Conservation (phyloP, 495 filamentous ascomycete species). For the Zalerion maritima region DNA sequence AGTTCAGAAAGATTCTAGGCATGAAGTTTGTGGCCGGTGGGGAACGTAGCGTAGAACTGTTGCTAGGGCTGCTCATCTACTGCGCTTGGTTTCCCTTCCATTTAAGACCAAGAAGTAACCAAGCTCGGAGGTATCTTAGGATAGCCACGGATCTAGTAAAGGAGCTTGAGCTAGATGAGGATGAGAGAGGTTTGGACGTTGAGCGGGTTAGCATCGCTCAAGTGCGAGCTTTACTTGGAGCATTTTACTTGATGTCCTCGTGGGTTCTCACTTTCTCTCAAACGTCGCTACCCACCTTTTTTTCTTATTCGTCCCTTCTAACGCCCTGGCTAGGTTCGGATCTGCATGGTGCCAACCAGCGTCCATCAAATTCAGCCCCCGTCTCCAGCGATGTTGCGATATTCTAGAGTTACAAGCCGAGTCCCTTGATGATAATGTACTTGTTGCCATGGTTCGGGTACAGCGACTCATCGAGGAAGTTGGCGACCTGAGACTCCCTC, state of each 20-base stretch:
- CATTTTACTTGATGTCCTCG: slow-evolving; percentile 22
- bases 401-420: slow-evolving; percentile 17
- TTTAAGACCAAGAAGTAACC: slow-evolving; percentile 30
- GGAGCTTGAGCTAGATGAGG: slow-evolving; percentile 27
- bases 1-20: slow-evolving; percentile 32
- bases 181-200: slow-evolving; percentile 8
- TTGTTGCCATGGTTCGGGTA: slow-evolving; percentile 26
- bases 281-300: neutral
- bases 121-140: slow-evolving; percentile 26
- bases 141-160: slow-evolving; percentile 32
- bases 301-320: slow-evolving; percentile 1
- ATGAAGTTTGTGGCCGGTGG: slow-evolving; percentile 34
- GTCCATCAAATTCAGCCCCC: slow-evolving; percentile 15
- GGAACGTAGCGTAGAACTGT: slow-evolving; percentile 27
- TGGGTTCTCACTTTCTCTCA: slow-evolving; percentile 8
- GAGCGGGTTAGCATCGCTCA: neutral
- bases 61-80: slow-evolving; percentile 31
- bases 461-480: slow-evolving; percentile 24
- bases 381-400: slow-evolving; percentile 21
- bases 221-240: slow-evolving; percentile 23
- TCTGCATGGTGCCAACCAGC: slow-evolving; percentile 18
- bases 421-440: slow-evolving; percentile 18
- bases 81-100: slow-evolving; percentile 35
- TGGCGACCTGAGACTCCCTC: slow-evolving; percentile 15
- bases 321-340: slow-evolving; percentile 11